Conservation (phyloP, 2,329 filamentous ascomycete species). For the Camptophora hylomeconis region DNA sequence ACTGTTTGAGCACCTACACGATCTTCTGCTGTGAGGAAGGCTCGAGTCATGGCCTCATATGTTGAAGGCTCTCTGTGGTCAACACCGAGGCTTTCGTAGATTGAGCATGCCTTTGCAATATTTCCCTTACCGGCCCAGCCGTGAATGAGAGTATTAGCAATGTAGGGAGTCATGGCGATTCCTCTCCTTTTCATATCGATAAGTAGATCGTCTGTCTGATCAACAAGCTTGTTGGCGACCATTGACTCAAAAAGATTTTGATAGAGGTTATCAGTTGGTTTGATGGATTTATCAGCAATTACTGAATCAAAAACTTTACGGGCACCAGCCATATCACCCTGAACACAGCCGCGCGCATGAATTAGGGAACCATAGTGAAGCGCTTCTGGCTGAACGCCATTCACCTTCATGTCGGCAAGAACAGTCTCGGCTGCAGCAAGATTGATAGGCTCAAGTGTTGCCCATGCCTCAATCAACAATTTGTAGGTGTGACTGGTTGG, state of each 20-base stretch:
- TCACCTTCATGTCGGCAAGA: conserved; percentile 60
- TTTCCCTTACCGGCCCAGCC: conserved; percentile 83
- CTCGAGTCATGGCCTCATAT: conserved; percentile 96
- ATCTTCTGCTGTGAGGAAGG: conserved; percentile 74
- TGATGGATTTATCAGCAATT: conserved; percentile 51
- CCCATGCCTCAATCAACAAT: conserved; percentile 87
- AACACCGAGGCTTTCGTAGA: conserved; percentile 67
- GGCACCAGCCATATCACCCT: conserved; percentile 80
- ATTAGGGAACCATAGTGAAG: conserved; percentile 94
- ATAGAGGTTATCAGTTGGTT: conserved; percentile 74
- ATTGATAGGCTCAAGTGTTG: conserved; percentile 81
- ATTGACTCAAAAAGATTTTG: conserved; percentile 95
- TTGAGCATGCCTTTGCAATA: conserved; percentile 60
- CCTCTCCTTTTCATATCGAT: conserved; percentile 58
- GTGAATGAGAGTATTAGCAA: conserved; percentile 95
- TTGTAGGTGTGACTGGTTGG: conserved; percentile 97
- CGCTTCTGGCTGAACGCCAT: conserved; percentile 68
- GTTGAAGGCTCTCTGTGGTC: conserved; percentile 88
- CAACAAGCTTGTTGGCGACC: conserved; percentile 83
- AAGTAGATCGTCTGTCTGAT: conserved; percentile 61
- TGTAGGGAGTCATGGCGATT: conserved; percentile 88
- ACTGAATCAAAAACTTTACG: conserved; percentile 72
- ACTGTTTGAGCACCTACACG: conserved; percentile 62
- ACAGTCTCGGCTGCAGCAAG: conserved; percentile 79
- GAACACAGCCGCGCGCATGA: conserved; percentile 86